Conservation (phyloP, 495 filamentous ascomycete species). For the Thermochaetoides thermophila region DNA sequence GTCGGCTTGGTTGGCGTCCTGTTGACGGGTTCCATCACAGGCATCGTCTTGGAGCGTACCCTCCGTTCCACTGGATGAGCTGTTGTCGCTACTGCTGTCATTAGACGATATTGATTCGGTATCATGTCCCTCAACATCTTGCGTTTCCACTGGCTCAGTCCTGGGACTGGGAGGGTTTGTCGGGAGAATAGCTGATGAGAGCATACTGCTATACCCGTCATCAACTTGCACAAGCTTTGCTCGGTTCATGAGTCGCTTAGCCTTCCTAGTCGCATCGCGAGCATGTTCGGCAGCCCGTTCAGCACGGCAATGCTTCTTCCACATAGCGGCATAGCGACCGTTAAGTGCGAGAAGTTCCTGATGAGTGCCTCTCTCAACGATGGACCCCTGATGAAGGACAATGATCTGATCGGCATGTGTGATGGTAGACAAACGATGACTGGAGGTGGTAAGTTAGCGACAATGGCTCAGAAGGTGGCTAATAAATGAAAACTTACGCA, state of each 20-base stretch:
- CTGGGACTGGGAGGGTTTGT: constrained; percentile 12
- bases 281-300: constrained; percentile 70
- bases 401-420: constrained; percentile 89
- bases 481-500: constrained; percentile 28
- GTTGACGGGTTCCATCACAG: constrained; percentile 1
- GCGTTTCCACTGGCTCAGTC: no score
- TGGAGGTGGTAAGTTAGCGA: constrained; percentile 9
- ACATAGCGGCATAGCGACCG: constrained; percentile 83
- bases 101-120: constrained; percentile 10
- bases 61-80: no score
- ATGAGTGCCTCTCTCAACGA: constrained; percentile 78
- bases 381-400: constrained; percentile 71
- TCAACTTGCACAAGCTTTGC: constrained; percentile 23
- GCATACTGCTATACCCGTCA: constrained; percentile 21
- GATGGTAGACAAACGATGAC: constrained; percentile 86
- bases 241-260: constrained; percentile 36
- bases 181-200: constrained; percentile 17
- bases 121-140: constrained; percentile 4
- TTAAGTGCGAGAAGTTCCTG: constrained; percentile 62
- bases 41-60: constrained; percentile 16
- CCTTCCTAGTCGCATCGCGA: constrained; percentile 38
- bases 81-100: constrained; percentile 4
- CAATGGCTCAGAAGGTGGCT: neutral
- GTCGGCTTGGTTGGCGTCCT: constrained; percentile 1
- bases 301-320: constrained; percentile 85